phyloP scores from a whole-genome alignment of 345 rosid species.

The Rhizophora apiculata region DNA sequence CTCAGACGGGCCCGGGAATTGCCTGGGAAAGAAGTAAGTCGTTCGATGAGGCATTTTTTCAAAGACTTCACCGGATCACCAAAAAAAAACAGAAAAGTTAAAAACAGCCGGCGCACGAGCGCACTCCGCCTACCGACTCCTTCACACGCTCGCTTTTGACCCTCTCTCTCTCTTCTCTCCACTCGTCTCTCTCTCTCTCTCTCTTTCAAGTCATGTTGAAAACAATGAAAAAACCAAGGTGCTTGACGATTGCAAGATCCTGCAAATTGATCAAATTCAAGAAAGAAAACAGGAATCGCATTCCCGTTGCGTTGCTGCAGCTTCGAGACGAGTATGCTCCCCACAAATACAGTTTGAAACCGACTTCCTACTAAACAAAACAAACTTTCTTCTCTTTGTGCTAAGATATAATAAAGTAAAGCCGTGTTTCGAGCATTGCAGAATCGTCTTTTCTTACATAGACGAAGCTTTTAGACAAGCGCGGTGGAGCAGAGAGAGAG shows the following conservation, averaged over 20 bases:
- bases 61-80: conserved; percentile 7
- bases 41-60: conserved; percentile 87
- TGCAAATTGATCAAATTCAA: conserved; percentile 12
- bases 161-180: conserved; percentile 5
- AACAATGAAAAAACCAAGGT: not conserved
- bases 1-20: conserved; percentile 71
- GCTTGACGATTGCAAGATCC: not conserved
- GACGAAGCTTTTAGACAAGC: not conserved
- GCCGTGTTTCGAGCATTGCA: not conserved
- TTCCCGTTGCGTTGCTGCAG: not conserved
- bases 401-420: not conserved
- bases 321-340: not conserved
- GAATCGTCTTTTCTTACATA: not conserved
- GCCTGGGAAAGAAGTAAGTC: conserved; percentile 98
- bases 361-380: too few species aligned
- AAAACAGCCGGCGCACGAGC: not conserved
- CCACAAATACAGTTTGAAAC: too few species aligned
- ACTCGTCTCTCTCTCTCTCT: not conserved
- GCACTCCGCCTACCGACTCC: not conserved
- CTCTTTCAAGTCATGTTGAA: not conserved
- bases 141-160: not conserved
- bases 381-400: too few species aligned
- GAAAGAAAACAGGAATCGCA: not conserved
- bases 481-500: not conserved
- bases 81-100: too few species aligned